Evolutionary conservation across 2,329 filamentous ascomycete genomes (phyloP).

Genomic region (Fusarium duplospermum): DNA sequence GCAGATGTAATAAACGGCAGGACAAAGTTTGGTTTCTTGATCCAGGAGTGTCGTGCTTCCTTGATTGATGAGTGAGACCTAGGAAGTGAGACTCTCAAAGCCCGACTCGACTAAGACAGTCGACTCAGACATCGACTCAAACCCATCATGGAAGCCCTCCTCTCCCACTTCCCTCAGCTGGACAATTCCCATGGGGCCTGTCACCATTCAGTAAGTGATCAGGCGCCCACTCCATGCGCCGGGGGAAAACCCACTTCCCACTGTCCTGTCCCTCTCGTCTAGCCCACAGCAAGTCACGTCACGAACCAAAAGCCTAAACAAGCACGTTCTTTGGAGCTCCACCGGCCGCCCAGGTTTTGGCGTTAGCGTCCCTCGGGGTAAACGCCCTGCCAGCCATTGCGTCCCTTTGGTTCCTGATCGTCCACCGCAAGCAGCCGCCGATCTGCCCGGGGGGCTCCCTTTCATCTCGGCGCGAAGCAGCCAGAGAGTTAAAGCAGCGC

Average conservation of each 20-base stretch:
- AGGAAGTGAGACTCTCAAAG: not conserved
- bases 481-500: not conserved
- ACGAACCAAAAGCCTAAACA: constrained; percentile 17
- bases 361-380: not conserved
- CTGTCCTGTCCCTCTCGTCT: constrained; percentile 22
- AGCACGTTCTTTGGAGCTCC: not conserved
- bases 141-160: not conserved
- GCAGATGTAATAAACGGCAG: not conserved
- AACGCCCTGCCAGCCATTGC: constrained; percentile 1
- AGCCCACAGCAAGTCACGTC: constrained; percentile 25
- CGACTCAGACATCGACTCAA: not conserved
- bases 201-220: constrained; percentile 26
- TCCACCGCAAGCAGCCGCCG: constrained; percentile 4
- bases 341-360: not conserved
- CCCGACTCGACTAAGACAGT: not conserved
- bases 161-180: constrained; percentile 14
- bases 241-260: not conserved
- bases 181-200: constrained; percentile 21
- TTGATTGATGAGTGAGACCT: not conserved
- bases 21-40: not conserved
- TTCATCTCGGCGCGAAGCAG: not conserved
- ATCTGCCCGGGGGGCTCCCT: not conserved
- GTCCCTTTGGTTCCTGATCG: constrained; percentile 7
- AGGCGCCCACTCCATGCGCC: constrained; percentile 22
- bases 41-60: not conserved